Conservation (phyloP, 192 early-diverging fungal species). For the Coemansia brasiliensis region DNA sequence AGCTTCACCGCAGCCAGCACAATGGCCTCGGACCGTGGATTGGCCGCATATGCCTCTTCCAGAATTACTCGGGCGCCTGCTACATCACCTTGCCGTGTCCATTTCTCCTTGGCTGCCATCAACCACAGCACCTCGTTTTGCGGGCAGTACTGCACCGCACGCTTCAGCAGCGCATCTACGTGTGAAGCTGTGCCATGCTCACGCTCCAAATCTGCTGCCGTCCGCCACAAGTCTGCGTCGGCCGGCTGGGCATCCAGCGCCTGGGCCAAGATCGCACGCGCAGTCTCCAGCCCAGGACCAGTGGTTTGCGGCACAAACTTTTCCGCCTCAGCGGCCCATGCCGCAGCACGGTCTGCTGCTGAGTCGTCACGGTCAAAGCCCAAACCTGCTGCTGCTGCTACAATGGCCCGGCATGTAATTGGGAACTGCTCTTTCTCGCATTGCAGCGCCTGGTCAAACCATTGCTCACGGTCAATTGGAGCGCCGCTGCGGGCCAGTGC, state of each 20-base stretch:
- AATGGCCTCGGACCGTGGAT: conserved; percentile 88
- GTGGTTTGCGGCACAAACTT: conserved; percentile 53
- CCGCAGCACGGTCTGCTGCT: conserved; percentile 72
- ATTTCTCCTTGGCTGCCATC: conserved; percentile 95
- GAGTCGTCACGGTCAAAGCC: conserved; percentile 62
- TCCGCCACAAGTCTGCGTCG: conserved; percentile 81
- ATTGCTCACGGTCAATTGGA: conserved; percentile 77
- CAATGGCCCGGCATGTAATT: conserved; percentile 79
- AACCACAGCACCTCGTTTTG: conserved; percentile 94
- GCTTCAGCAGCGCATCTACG: conserved; percentile 75
- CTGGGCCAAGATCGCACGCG: conserved; percentile 84
- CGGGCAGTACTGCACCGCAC: conserved; percentile 87
- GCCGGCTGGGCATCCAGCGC: conserved; percentile 75
- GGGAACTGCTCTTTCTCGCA: conserved; percentile 80
- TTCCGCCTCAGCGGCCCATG: conserved; percentile 92
- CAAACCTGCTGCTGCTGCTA: conserved; percentile 74
- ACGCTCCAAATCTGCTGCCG: conserved; percentile 86
- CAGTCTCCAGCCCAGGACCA: conserved; percentile 64
- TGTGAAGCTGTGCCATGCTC: conserved; percentile 68
- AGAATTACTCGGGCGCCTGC: conserved; percentile 81
- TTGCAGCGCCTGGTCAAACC: conserved; percentile 84
- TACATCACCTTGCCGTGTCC: conserved; percentile 75
- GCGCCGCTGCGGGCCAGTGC: conserved; percentile 55
- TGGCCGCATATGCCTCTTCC: conserved; percentile 84
- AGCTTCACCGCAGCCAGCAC: conserved; percentile 96